Conservation (phyloP, 495 filamentous ascomycete species). For the Neurospora sp. region DNA sequence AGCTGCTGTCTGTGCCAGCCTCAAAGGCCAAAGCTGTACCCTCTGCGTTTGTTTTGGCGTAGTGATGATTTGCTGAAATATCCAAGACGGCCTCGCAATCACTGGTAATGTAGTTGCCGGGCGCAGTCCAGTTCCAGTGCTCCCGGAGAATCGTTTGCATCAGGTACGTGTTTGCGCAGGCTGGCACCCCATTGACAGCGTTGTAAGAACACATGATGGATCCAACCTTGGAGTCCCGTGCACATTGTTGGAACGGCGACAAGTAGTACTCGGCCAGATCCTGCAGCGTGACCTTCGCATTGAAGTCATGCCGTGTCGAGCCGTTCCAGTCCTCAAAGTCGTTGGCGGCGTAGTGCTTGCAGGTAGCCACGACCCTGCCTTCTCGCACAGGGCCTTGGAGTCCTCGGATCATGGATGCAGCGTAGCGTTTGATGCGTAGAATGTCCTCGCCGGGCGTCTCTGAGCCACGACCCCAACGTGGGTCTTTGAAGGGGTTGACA, state of each 20-base stretch:
- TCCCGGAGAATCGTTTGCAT: conserved; percentile 35
- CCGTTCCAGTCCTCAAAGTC: conserved; percentile 21
- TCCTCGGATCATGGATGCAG: no score
- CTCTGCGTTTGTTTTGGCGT: conserved; percentile 12
- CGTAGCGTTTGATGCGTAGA: no score
- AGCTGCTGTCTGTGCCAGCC: conserved; percentile 12
- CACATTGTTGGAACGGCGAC: conserved; percentile 35
- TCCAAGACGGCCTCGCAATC: conserved; percentile 38
- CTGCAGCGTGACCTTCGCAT: conserved; percentile 30
- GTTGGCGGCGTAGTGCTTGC: conserved; percentile 36
- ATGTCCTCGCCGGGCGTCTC: conserved; percentile 29
- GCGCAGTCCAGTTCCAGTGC: conserved; percentile 35
- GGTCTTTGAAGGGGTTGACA: conserved; percentile 24
- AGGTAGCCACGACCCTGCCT: conserved; percentile 17
- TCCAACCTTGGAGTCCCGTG: conserved; percentile 34
- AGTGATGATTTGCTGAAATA: conserved; percentile 20
- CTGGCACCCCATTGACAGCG: conserved; percentile 34
- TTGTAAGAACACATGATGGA: conserved; percentile 43
- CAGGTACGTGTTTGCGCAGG: conserved; percentile 34
- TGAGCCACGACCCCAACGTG: conserved; percentile 29
- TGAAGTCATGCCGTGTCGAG: conserved; percentile 17
- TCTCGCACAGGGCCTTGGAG: conserved; percentile 5
- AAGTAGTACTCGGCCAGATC: conserved; percentile 41
- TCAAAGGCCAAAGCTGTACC: conserved; percentile 16
- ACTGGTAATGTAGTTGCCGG: conserved; percentile 31